Base-by-base conservation (phyloP, 306 rosid species). In the Trifolium pratense region DNA sequence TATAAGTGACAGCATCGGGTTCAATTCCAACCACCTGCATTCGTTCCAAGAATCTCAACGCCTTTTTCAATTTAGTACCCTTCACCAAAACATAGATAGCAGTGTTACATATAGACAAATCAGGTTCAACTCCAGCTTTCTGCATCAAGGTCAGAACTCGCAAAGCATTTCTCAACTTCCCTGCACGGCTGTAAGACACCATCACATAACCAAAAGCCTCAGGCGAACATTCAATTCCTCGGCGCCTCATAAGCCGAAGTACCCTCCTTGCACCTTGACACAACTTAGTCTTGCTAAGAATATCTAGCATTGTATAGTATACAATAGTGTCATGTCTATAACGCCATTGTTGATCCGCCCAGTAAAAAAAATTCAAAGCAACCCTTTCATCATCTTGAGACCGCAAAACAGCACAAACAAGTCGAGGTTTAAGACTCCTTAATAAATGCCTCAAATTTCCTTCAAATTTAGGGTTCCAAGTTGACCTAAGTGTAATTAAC, bases 301-400 rank as follows among this genome's bases (percentile, higher is more conserved):
- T 75, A 81, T 88, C 89, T 17, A 93, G 80, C 91, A 91, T 88
- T 14, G 89, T 80, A 68, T 89, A 81, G 78, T 86, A 89, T 32
- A 88, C 96, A 46, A 84, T 5, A 1, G 81, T 70, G 25, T 85
- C 75, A 25, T 91, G 97, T 17, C 82, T 79, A 39, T 91, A 89
- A 48, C 96, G 85, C 98, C 98, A 91, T 65, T 87, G 89, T 77
- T 92, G 74, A 81, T 93, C 97, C 21, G 91, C 96, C 98, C 97
- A 91, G 51, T 89, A 89, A 78, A 91, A 93, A 64, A 89, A 86
- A 2, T 59, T 74, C 88, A 93, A 83, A 78, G 98, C 94, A 76
- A 86, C 74, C 31, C 97, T 82, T 40, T 93, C 97, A 70, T 91
- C 97, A 0, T 31, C 81, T 71, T 85, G 93, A 70, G 92, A 88